Evolutionary conservation across 2,329 filamentous ascomycete genomes (phyloP).

Genomic region (Apiospora marii): DNA sequence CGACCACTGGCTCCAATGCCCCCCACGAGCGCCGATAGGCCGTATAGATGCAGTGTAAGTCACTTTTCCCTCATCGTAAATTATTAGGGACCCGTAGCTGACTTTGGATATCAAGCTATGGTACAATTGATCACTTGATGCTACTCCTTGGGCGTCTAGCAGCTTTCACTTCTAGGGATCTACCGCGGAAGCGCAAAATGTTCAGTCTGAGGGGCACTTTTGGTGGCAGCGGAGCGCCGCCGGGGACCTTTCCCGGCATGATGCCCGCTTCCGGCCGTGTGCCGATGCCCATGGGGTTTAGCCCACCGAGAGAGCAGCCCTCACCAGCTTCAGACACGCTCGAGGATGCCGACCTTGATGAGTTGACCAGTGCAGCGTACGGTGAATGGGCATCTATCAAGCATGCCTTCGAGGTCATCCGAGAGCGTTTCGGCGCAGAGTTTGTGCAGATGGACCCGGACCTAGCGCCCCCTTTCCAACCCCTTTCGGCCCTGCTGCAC

Average conservation of each 20-base stretch:
- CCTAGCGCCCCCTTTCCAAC: slow-evolving; percentile 67
- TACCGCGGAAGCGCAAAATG: slow-evolving; percentile 77
- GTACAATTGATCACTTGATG: slow-evolving; percentile 87
- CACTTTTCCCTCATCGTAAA: neutral
- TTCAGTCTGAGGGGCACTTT: slow-evolving; percentile 66
- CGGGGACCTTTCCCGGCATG: slow-evolving; percentile 62
- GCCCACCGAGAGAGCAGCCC: slow-evolving; percentile 52
- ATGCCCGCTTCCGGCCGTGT: slow-evolving; percentile 61
- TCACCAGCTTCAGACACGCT: slow-evolving; percentile 52
- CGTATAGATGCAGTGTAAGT: slow-evolving; percentile 75
- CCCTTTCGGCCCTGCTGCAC: slow-evolving; percentile 82
- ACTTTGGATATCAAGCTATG: slow-evolving; percentile 66
- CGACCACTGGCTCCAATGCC: slow-evolving; percentile 83
- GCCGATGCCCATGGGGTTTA: slow-evolving; percentile 62
- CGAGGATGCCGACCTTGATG: slow-evolving; percentile 67
- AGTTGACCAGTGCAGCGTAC: slow-evolving; percentile 73
- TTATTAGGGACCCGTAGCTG: slow-evolving; percentile 31
- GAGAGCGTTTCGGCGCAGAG: slow-evolving; percentile 71
- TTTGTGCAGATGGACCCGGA: slow-evolving; percentile 81
- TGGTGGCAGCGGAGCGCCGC: slow-evolving; percentile 53
- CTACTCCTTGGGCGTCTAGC: slow-evolving; percentile 82
- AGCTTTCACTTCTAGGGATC: slow-evolving; percentile 80
- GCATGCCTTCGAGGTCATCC: slow-evolving; percentile 73
- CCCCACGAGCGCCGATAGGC: slow-evolving; percentile 82
- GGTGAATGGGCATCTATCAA: slow-evolving; percentile 81